Conservation (phyloP, 441 rosid genomes). For the Geranium incanum region DNA sequence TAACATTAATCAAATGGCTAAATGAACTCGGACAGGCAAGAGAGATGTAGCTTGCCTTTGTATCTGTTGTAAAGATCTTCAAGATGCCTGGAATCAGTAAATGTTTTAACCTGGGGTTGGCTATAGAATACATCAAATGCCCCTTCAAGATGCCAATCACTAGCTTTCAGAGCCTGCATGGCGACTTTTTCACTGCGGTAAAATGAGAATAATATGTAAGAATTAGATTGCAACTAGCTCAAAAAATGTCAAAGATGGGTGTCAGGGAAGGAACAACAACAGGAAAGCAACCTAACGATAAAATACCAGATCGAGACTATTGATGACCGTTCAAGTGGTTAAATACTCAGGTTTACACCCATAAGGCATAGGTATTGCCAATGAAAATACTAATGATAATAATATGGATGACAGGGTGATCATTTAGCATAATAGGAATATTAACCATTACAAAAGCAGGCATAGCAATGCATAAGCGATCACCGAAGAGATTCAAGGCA, state of each 20-base stretch:
- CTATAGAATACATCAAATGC: constrained; percentile 86
- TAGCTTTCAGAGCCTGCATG: constrained; percentile 70
- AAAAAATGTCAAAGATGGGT: neutral
- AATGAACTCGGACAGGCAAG: neutral
- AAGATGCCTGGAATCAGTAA: constrained; percentile 67
- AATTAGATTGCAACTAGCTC: neutral
- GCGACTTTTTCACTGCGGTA: constrained; percentile 72
- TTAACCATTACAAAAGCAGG: too few relatives aligned
- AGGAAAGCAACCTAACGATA: neutral
- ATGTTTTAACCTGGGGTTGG: constrained; percentile 66
- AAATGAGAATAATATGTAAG: constrained; percentile 10
- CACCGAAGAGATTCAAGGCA: too few relatives aligned
- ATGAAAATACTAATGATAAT: too few relatives aligned
- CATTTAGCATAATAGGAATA: too few relatives aligned
- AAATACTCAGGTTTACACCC: too few relatives aligned
- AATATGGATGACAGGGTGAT: neutral
- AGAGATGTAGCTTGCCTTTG: constrained; percentile 48
- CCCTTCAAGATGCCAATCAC: constrained; percentile 88
- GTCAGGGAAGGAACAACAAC: neutral
- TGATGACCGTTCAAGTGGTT: too few relatives aligned
- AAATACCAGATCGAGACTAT: neutral
- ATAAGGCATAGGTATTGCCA: too few relatives aligned
- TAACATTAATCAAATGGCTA: neutral
- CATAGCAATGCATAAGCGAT: too few relatives aligned
- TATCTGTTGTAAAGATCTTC: constrained; percentile 91